Conservation (phyloP, 2,329 filamentous ascomycete genomes). For the Ascochyta pisi region DNA sequence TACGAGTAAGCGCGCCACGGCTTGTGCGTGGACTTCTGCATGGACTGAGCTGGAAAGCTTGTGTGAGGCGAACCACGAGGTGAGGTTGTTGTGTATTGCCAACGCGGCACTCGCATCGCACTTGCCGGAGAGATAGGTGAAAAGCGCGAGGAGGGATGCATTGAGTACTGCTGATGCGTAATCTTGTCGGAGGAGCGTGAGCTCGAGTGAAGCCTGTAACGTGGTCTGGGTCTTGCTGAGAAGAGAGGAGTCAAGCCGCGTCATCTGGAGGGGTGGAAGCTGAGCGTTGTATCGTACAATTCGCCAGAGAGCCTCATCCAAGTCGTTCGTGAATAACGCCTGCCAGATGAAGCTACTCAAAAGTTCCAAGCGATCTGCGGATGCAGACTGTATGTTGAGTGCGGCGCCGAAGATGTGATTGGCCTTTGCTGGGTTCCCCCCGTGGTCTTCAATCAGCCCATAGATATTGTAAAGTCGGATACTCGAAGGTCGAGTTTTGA, state of each 20-base stretch:
- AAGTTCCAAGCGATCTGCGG: constrained; percentile 56
- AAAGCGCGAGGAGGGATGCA: constrained; percentile 68
- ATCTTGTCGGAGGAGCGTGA: constrained; percentile 58
- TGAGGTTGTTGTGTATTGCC: constrained; percentile 42
- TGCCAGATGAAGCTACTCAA: constrained; percentile 71
- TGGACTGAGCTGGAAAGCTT: constrained; percentile 32
- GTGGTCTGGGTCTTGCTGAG: neutral
- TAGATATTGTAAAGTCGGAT: constrained; percentile 79
- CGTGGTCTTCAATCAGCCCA: constrained; percentile 71
- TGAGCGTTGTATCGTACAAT: constrained; percentile 41
- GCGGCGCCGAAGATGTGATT: constrained; percentile 72
- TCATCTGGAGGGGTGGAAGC: neutral
- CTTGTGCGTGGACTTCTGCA: constrained; percentile 74
- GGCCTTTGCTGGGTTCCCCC: constrained; percentile 64
- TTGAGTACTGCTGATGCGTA: constrained; percentile 58
- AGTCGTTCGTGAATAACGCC: constrained; percentile 59
- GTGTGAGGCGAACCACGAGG: constrained; percentile 32
- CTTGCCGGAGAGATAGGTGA: constrained; percentile 68
- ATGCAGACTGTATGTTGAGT: constrained; percentile 64
- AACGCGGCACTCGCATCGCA: constrained; percentile 48
- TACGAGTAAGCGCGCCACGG: constrained; percentile 69
- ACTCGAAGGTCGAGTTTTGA: constrained; percentile 72
- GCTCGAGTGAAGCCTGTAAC: constrained; percentile 53
- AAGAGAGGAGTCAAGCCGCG: constrained; percentile 2
- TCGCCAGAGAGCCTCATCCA: constrained; percentile 40